Evolutionary conservation across 2,329 filamentous ascomycete species (phyloP), one percentile per base, ranked within the genome.

Genomic region (Parastagonospora nodorum): DNA sequence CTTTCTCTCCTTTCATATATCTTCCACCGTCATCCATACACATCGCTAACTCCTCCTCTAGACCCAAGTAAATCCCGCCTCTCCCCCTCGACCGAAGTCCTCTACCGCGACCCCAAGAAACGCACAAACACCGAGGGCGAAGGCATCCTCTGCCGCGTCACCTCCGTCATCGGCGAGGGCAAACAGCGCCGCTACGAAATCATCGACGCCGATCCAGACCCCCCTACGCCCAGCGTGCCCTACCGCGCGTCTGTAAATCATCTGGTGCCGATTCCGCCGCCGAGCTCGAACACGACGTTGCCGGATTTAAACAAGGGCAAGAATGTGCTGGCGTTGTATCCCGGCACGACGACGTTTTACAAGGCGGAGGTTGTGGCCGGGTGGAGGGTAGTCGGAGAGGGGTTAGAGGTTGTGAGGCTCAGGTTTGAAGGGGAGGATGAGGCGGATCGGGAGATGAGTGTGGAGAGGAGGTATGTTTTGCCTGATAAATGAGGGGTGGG

Each of bases 151-250:
- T 81, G 78, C 64, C 73, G 74, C 46, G 77, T 81, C 37, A 81
- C 79, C 5, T 69, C 70, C 29, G 78, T 81, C n/a, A 80, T 80
- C 24, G 79, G 79, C 50, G 79, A 81, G 57, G 79, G 78, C 50
- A 81, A 81, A 54, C 78, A 80, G 60, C 76, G 79, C 19, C 77
- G 78, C 51, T 81, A 81, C 67, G 79, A 81, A 60, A 79, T 81
- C 50, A 78, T 79, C 53, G 79, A 81, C 56, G 72, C 75, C 9
- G 79, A 81, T 47, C 74, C 75, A 1, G 75, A 77, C 27, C 69
- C 71, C 1, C 69, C 69, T 1, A 67, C 67, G 10, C 74, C 74
- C 2, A 64, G 67, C 2, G 62, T 66, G 9, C 75, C 76, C 7
- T 77, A 77, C 50, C 72, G 78, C 29, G 78, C 78, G 33, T 75